Base-by-base conservation (phyloP, 768 basidiomycete species). In the Amanita subjunquillea region DNA sequence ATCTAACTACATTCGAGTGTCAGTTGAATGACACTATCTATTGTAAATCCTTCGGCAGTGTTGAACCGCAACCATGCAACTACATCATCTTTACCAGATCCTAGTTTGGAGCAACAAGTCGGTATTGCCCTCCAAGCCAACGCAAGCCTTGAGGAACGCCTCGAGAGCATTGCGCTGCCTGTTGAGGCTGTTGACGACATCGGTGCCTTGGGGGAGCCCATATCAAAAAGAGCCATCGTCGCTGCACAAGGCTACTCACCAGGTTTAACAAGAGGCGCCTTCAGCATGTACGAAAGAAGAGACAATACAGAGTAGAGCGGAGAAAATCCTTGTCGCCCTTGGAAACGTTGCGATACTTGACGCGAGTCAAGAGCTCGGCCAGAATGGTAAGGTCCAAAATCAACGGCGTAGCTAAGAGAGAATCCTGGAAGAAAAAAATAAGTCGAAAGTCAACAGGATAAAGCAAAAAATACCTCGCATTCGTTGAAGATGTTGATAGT, bases 401-500 rank as follows among this genome's bases (percentile, higher is more conserved):
- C 62, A 99, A 79, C 17, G 94, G 94, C 36, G 94, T 94, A 27
- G 95, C 95, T 56, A 99, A 78, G 56, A 98, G 77, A 10, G 94
- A 96, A 67, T 98, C 95, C 85, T 90, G 40, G 13, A 61, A 38
- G 29, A 20, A 48, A 5, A 59, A 15, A 63, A 46, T 49, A 17
- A 38, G 17, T 39, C 20, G n/a, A 44, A 50, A 36, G 39, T 51
- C 12, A 29, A 48, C 8, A 36, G 30, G 53, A 37, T 46, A 10
- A 48, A 46, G 1, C 2, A 55, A 39, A 34, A 64, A 77, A 10
- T 58, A 85, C 86, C 76, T 95, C 92, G 76, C 95, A 97, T 69
- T 94, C 89, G 68, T 97, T 97, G 80, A 95, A 96, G 72, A 92
- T 91, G 67, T 90, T 92, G 76, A 96, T 93, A 9, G 88, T 91